Conservation (phyloP, 1,284 basidiomycete genomes). For the Microbotryum lychnidis-dioicae region DNA sequence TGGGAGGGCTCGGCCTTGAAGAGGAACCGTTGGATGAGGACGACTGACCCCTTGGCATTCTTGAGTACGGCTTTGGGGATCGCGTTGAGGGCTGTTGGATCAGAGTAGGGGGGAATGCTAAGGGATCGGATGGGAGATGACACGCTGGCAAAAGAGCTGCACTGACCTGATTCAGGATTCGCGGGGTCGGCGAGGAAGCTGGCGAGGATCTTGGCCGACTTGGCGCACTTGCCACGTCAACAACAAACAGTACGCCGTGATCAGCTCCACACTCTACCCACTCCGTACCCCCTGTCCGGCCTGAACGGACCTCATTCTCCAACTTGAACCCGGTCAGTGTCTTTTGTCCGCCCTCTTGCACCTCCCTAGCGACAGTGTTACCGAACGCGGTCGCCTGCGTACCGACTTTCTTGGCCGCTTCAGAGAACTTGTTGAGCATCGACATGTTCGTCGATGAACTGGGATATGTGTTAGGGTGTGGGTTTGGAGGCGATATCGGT, state of each 20-base stretch:
- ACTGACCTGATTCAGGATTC: slow-evolving; percentile 58
- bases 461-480: background rate
- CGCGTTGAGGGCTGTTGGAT: slow-evolving; percentile 64
- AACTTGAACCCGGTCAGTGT: slow-evolving; percentile 76
- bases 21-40: background rate
- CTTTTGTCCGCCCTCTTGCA: slow-evolving; percentile 61
- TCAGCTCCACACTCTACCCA: too few relatives aligned
- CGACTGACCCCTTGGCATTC: slow-evolving; percentile 64
- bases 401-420: slow-evolving; percentile 69
- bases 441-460: slow-evolving; percentile 37
- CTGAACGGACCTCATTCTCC: slow-evolving; percentile 30
- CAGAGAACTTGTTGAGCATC: slow-evolving; percentile 69
- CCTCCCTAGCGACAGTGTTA: slow-evolving; percentile 55
- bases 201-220: slow-evolving; percentile 85
- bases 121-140: too few relatives aligned
- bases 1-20: too few relatives aligned
- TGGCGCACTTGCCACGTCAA: slow-evolving; percentile 62
- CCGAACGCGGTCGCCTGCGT: slow-evolving; percentile 67
- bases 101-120: too few relatives aligned
- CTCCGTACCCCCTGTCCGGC: too few relatives aligned
- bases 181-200: slow-evolving; percentile 87
- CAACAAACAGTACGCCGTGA: too few relatives aligned
- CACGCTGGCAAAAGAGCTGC: too few relatives aligned
- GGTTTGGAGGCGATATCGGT: background rate
- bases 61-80: slow-evolving; percentile 91